Conservation (phyloP, 805 yeast genomes). For the Monosporozyma siamensis region DNA sequence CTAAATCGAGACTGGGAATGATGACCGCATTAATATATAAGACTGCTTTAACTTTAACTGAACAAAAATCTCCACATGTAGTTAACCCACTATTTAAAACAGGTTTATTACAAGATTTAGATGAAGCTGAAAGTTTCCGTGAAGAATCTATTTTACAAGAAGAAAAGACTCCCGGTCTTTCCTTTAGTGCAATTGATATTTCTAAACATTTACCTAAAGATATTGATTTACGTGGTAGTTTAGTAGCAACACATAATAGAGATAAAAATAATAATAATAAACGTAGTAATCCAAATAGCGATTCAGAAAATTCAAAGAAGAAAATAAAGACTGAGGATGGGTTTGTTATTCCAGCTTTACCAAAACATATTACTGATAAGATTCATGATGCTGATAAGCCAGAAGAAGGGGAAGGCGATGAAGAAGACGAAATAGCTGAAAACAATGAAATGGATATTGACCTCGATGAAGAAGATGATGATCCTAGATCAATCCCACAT, state of each 20-base stretch:
- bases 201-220: constrained; percentile 33
- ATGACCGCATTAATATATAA: constrained; percentile 57
- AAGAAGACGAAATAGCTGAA: constrained; percentile 17
- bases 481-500: constrained; percentile 26
- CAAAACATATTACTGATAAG: constrained; percentile 11
- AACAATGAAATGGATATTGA: constrained; percentile 28
- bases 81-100: constrained; percentile 36
- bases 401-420: constrained; percentile 21
- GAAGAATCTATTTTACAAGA: constrained; percentile 25
- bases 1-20: constrained; percentile 59
- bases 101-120: constrained; percentile 46
- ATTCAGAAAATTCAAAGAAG: constrained; percentile 19
- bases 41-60: constrained; percentile 47
- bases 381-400: constrained; percentile 15
- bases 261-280: constrained; percentile 28
- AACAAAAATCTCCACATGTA: constrained; percentile 41
- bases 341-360: constrained; percentile 25
- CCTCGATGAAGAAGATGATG: constrained; percentile 28
- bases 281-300: constrained; percentile 19
- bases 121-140: constrained; percentile 22
- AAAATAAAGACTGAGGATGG: constrained; percentile 37
- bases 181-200: constrained; percentile 39
- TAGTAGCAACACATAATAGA: constrained; percentile 29
- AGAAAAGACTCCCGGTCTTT: constrained; percentile 26
- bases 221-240: constrained; percentile 38